Conservation (phyloP, 2,329 filamentous ascomycete species). For the Beauveria varroae region DNA sequence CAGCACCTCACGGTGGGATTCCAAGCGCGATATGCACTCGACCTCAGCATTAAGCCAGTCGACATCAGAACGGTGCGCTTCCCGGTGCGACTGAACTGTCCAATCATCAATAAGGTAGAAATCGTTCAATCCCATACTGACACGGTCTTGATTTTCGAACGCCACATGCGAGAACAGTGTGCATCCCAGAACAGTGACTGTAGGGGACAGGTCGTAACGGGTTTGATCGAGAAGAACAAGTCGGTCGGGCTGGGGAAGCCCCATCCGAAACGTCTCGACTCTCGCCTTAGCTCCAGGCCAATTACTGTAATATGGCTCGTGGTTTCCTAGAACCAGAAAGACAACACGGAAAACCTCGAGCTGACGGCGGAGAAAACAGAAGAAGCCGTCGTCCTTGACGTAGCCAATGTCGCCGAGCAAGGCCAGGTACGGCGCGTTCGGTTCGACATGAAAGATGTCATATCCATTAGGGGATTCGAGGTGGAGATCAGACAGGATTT, state of each 20-base stretch:
- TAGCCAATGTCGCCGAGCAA: slow-evolving; percentile 42
- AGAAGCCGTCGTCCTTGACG: slow-evolving; percentile 29
- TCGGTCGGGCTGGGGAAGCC: not conserved
- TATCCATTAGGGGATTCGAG: slow-evolving; percentile 33
- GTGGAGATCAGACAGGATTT: slow-evolving; percentile 33
- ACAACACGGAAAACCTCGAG: slow-evolving; percentile 32
- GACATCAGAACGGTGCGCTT: slow-evolving; percentile 17
- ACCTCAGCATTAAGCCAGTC: slow-evolving; percentile 21
- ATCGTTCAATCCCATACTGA: slow-evolving; percentile 20
- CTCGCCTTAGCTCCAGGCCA: slow-evolving; percentile 1
- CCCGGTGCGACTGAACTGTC: slow-evolving; percentile 18
- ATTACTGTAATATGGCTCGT: slow-evolving; percentile 32
- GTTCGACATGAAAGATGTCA: slow-evolving; percentile 24
- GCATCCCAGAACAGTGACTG: slow-evolving; percentile 35
- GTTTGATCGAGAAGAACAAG: not conserved
- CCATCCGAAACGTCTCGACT: not conserved
- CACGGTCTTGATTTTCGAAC: slow-evolving; percentile 19
- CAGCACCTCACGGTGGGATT: slow-evolving; percentile 20
- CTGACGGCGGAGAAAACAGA: slow-evolving; percentile 33
- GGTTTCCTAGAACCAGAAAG: slow-evolving; percentile 39
- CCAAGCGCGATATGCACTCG: slow-evolving; percentile 3
- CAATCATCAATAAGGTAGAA: slow-evolving; percentile 25
- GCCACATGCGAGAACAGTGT: slow-evolving; percentile 33
- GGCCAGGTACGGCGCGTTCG: slow-evolving; percentile 34
- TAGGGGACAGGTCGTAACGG: slow-evolving; percentile 13